These are phyloP conservation scores for Noccaea bulbosa DNA, from an alignment of 345 rosid species.

Conservation along the genomic window DNA sequence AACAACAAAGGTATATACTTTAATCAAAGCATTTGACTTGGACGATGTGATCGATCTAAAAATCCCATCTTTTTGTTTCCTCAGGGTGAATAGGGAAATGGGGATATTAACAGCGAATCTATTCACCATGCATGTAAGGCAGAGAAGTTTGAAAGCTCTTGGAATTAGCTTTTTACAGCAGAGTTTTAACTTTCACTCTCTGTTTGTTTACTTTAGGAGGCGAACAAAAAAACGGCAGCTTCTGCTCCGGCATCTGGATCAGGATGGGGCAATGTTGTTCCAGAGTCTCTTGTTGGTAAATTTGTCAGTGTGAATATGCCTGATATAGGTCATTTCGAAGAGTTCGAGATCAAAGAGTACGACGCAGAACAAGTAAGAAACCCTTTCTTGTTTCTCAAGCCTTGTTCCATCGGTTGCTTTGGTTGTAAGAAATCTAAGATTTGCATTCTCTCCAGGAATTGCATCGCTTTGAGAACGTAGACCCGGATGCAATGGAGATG, in stretches of 20 bases:
- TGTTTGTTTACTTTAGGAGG: neutral
- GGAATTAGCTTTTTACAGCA: neutral
- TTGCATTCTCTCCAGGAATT: constrained; percentile 1
- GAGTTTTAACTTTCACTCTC: neutral
- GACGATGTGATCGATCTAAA: neutral
- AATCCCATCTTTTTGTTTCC: neutral
- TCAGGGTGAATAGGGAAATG: constrained; percentile 9
- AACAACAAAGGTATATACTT: constrained; percentile 3
- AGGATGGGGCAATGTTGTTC: constrained; percentile 21
- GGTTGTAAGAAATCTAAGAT: neutral
- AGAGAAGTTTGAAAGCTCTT: neutral
- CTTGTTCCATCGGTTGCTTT: neutral
- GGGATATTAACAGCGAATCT: neutral
- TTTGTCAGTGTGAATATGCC: neutral
- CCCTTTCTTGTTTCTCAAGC: neutral
- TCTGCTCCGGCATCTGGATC: neutral
- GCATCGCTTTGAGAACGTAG: neutral
- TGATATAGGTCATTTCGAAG: neutral
- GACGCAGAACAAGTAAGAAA: constrained; percentile 17
- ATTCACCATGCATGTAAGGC: constrained; percentile 12
- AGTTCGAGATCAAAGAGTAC: constrained; percentile 20
- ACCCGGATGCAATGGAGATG: constrained; percentile 3
- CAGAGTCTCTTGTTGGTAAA: constrained; percentile 22
- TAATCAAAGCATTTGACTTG: constrained; percentile 9
- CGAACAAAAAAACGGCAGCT: neutral